A percentile compares a stretch with the other conserved stretches of the same genome.
Evolutionary conservation across 331 rosid genomes (phyloP).

Genomic region (Dryas integrifolia): DNA sequence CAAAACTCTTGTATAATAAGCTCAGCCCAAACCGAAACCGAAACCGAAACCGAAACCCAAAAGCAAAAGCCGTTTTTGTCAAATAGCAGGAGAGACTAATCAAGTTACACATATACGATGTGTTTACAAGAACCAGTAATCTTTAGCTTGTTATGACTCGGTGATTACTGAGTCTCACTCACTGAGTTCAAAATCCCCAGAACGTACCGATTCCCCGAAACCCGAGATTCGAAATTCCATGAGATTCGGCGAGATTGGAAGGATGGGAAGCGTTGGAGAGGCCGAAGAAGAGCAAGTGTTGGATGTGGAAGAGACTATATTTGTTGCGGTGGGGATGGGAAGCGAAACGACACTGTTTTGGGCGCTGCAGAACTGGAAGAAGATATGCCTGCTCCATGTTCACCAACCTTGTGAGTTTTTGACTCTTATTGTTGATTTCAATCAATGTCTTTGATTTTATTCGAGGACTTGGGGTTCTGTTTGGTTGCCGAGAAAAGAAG

Average conservation of each 20-base stretch:
- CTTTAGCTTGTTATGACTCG: background rate
- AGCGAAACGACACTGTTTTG: slow-evolving; percentile 49
- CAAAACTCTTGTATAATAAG: too few species aligned
- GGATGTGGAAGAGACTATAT: slow-evolving; percentile 56
- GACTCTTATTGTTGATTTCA: background rate
- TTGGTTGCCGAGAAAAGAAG: background rate
- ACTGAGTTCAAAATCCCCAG: background rate
- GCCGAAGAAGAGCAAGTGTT: slow-evolving; percentile 32
- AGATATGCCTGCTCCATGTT: slow-evolving; percentile 70
- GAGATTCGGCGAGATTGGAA: too few species aligned
- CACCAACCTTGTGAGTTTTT: slow-evolving; percentile 48
- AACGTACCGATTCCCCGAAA: background rate
- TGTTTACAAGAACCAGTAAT: too few species aligned
- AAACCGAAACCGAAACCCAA: background rate
- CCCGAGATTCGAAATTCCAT: background rate
- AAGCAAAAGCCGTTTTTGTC: background rate
- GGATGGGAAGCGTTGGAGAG: slow-evolving; percentile 53
- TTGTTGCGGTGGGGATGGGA: slow-evolving; percentile 71
- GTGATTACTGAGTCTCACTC: slow-evolving; percentile 5
- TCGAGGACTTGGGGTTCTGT: background rate
- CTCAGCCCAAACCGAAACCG: too few species aligned
- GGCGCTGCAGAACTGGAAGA: slow-evolving; percentile 51
- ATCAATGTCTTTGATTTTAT: background rate
- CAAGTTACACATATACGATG: background rate
- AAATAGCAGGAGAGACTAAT: background rate